A percentile compares a stretch with the other conserved stretches of the same genome.
These are phyloP conservation scores for Vickermania ingenoplastis DNA, from an alignment of 208 protist species.

Conservation along the genomic window DNA sequence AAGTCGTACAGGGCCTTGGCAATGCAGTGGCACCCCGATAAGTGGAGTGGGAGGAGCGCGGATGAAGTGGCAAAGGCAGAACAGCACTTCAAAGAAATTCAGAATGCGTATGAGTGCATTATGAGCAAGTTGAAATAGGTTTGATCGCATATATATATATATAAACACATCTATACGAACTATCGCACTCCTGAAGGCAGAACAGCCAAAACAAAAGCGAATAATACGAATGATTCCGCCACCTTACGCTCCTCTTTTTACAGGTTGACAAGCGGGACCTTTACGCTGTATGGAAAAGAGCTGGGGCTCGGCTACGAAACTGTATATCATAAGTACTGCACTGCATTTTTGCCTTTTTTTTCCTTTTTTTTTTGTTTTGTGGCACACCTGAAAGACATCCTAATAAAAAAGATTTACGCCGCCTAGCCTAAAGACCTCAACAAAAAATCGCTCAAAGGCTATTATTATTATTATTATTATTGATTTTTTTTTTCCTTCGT, in stretches of 20 bases:
- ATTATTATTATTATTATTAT: constrained; percentile 9
- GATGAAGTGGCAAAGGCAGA: constrained; percentile 32
- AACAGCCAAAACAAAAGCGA: background rate
- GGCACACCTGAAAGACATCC: too few species aligned
- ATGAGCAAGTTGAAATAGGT: constrained; percentile 19
- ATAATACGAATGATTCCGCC: background rate
- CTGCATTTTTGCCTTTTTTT: too few species aligned
- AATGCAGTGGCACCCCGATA: constrained; percentile 71
- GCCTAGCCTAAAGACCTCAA: too few species aligned
- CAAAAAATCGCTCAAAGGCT: too few species aligned
- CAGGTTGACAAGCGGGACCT: too few species aligned
- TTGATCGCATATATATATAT: too few species aligned
- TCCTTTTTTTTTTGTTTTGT: too few species aligned
- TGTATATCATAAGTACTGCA: too few species aligned
- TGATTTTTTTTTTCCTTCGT: constrained; percentile 9
- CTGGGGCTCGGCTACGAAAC: too few species aligned
- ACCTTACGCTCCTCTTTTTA: constrained; percentile 2
- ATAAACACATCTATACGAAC: background rate
- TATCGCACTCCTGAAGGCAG: background rate
- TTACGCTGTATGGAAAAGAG: too few species aligned
- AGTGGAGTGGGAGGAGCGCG: constrained; percentile 32
- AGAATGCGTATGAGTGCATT: constrained; percentile 60
- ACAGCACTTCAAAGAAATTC: constrained; percentile 47
- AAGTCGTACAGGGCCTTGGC: constrained; percentile 47
- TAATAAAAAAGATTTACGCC: too few species aligned